A percentile compares a stretch with the other conserved stretches of the same genome.
phyloP scores from a whole-genome alignment of 352 stramenopile species.

The Phytophthora colocasiae region DNA sequence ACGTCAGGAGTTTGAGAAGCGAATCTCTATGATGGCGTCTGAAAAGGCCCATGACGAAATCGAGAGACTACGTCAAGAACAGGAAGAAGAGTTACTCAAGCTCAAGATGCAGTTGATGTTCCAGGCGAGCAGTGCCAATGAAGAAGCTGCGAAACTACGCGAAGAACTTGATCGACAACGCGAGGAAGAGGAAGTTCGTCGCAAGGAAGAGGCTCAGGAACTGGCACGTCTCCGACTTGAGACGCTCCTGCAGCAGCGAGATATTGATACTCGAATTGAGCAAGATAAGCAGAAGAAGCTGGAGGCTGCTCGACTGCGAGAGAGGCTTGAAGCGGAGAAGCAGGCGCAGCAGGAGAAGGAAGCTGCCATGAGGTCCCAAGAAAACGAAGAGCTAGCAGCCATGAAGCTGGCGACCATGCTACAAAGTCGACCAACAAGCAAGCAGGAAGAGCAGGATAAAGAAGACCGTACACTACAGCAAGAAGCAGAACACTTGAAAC shows the following conservation, averaged over 20 bases:
- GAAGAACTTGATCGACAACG: constrained; percentile 55
- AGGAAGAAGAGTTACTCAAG: constrained; percentile 71
- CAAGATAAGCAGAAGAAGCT: constrained; percentile 42
- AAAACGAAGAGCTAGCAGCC: constrained; percentile 66
- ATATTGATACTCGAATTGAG: constrained; percentile 49
- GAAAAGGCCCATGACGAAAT: constrained; percentile 87
- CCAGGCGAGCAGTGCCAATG: constrained; percentile 57
- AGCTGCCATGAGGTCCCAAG: constrained; percentile 52
- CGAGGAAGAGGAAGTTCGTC: constrained; percentile 52
- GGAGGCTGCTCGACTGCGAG: constrained; percentile 47
- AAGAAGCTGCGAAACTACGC: constrained; percentile 52
- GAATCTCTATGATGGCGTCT: constrained; percentile 82
- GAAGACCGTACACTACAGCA: constrained; percentile 42
- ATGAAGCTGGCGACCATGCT: constrained; percentile 64
- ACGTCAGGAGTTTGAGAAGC: constrained; percentile 76
- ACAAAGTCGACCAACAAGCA: constrained; percentile 33
- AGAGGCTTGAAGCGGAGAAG: constrained; percentile 55
- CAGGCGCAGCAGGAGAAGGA: constrained; percentile 53
- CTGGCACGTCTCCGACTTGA: constrained; percentile 62
- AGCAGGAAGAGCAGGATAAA: constrained; percentile 45
- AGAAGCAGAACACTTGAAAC: constrained; percentile 52
- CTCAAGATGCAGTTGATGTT: constrained; percentile 73
- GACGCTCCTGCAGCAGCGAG: constrained; percentile 63
- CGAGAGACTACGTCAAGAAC: constrained; percentile 70
- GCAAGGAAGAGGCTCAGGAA: constrained; percentile 60